These are phyloP conservation scores for Drechslerella coelobrocha DNA, from an alignment of 2,329 filamentous ascomycete genomes.

Conservation along the genomic window DNA sequence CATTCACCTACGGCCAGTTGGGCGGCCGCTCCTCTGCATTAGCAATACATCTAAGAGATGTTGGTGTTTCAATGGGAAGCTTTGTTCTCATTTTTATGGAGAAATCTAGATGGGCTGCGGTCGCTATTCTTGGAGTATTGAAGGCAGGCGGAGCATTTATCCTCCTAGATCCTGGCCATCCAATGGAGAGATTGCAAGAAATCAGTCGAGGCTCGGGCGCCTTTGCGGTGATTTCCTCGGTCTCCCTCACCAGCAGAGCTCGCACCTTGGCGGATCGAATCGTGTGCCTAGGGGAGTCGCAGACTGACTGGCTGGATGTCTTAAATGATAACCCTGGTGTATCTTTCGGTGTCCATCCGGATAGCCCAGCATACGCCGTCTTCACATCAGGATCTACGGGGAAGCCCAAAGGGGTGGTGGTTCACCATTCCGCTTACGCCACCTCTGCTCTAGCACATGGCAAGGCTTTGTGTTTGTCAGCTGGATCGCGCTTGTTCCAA, in stretches of 20 bases:
- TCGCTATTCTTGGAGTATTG: conserved; percentile 76
- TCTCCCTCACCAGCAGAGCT: too few relatives aligned
- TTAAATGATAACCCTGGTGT: conserved; percentile 75
- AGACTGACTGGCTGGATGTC: conserved; percentile 68
- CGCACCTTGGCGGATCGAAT: too few relatives aligned
- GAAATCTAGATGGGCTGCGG: conserved; percentile 50
- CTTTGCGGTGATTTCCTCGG: too few relatives aligned
- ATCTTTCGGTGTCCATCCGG: conserved; percentile 61
- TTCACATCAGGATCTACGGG: conserved; percentile 93
- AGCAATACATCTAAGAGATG: too few relatives aligned
- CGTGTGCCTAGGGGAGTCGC: too few relatives aligned
- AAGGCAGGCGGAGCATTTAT: conserved; percentile 87
- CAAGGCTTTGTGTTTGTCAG: conserved; percentile 60
- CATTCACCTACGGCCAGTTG: too few relatives aligned
- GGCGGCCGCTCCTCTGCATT: too few relatives aligned
- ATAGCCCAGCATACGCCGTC: conserved; percentile 82
- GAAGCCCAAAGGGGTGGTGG: conserved; percentile 81
- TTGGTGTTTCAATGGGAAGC: too few relatives aligned
- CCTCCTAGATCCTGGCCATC: conserved; percentile 79
- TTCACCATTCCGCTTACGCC: conserved; percentile 71
- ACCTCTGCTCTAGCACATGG: conserved; percentile 56
- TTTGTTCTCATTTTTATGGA: not conserved
- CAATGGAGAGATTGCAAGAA: conserved; percentile 71
- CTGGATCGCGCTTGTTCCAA: conserved; percentile 61
- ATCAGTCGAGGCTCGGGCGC: too few relatives aligned